phyloP scores from a whole-genome alignment of 140 eudicot species.

The Stevia rebaudiana region DNA sequence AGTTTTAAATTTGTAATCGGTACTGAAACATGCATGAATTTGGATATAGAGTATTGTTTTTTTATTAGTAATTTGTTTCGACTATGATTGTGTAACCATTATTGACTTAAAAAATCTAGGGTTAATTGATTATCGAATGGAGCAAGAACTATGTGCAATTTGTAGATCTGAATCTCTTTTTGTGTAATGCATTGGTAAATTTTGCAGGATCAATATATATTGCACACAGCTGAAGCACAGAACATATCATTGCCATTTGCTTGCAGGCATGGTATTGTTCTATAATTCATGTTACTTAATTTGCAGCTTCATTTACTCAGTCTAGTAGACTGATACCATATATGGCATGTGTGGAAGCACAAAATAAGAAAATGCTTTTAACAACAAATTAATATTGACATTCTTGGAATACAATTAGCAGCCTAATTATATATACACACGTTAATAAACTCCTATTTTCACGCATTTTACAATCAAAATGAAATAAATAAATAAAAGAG shows the following conservation, averaged over 20 bases:
- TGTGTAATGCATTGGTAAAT: constrained; percentile 1
- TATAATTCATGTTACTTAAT: constrained; percentile 14
- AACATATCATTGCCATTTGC: constrained; percentile 80
- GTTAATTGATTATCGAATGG: background rate
- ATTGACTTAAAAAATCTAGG: background rate
- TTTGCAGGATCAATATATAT: constrained; percentile 85
- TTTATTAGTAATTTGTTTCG: background rate
- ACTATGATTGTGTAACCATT: background rate
- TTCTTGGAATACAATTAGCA: background rate
- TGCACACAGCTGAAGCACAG: constrained; percentile 91
- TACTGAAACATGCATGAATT: background rate
- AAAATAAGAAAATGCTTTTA: background rate
- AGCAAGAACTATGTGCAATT: background rate
- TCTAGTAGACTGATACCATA: background rate
- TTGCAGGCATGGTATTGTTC: constrained; percentile 94
- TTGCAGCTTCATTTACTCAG: background rate
- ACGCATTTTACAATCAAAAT: background rate
- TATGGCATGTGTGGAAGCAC: background rate
- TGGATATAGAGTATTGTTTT: background rate
- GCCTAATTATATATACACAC: background rate
- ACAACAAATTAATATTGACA: background rate
- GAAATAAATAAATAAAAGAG: background rate
- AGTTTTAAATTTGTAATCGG: background rate
- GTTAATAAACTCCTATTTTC: background rate
- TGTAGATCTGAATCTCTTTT: background rate